A percentile compares a stretch with the other conserved stretches of the same genome.
Conservation (phyloP, 257 asterid species). For the Salvia rosmarinus region DNA sequence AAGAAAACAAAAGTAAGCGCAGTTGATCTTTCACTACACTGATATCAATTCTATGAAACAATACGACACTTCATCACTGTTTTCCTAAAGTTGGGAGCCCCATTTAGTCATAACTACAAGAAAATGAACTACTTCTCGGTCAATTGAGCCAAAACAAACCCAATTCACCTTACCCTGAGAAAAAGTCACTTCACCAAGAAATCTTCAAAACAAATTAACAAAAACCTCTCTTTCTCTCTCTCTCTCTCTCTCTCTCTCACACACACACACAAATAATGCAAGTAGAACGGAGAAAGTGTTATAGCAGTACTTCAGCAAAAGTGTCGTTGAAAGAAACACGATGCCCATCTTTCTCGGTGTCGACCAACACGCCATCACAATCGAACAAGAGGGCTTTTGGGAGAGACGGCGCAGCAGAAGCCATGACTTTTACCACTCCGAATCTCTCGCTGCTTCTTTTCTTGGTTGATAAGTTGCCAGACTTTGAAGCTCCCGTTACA, state of each 20-base stretch:
- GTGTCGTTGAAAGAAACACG: slow-evolving; percentile 94
- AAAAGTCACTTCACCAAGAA: too few species aligned
- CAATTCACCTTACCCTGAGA: slow-evolving; percentile 8
- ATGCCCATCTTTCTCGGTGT: slow-evolving; percentile 98
- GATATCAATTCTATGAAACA: background rate
- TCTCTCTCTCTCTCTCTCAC: background rate
- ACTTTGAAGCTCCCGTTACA: slow-evolving; percentile 35
- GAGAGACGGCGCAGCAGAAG: slow-evolving; percentile 57
- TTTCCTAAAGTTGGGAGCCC: background rate
- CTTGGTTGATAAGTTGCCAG: slow-evolving; percentile 28
- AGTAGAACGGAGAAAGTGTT: background rate
- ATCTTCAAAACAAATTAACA: background rate
- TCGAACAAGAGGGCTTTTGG: slow-evolving; percentile 90
- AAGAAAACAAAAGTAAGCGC: background rate
- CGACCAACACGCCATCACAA: slow-evolving; percentile 97
- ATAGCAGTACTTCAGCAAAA: slow-evolving; percentile 65
- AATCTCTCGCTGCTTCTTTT: slow-evolving; percentile 33
- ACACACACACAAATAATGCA: background rate
- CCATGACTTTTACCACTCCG: slow-evolving; percentile 50
- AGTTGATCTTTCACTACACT: slow-evolving; percentile 27
- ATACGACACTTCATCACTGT: background rate
- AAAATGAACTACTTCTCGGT: background rate
- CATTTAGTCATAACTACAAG: slow-evolving; percentile 1
- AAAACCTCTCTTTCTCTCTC: background rate
- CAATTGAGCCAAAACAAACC: slow-evolving; percentile 26